A percentile compares a stretch with the other conserved stretches of the same genome.
Evolutionary conservation across 2,329 filamentous ascomycete species (phyloP).

Genomic region (Trichoderma pleuroti): DNA sequence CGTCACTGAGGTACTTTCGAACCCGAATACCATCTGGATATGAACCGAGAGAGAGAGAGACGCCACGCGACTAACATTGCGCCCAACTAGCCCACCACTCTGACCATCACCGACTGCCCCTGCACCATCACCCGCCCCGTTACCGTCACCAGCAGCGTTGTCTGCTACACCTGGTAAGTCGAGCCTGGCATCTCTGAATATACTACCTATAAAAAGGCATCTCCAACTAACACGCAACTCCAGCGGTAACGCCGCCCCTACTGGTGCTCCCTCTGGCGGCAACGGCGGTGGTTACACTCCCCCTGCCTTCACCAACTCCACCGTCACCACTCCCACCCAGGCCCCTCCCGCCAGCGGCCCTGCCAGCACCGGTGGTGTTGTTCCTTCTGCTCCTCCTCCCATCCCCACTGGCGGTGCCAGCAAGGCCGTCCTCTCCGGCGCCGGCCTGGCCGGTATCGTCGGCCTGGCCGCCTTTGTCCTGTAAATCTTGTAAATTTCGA

Average conservation of each 20-base stretch:
- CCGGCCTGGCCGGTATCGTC: constrained; percentile 57
- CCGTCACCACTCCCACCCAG: constrained; percentile 42
- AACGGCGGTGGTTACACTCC: constrained; percentile 31
- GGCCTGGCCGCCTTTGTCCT: constrained; percentile 57
- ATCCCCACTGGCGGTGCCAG: constrained; percentile 54
- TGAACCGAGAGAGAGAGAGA: neutral
- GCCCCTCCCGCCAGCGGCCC: constrained; percentile 24
- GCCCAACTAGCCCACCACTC: constrained; percentile 50
- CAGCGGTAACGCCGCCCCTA: constrained; percentile 35
- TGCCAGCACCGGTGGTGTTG: constrained; percentile 22
- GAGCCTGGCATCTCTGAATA: neutral
- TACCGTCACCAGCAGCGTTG: constrained; percentile 48
- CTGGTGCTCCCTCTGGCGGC: constrained; percentile 24
- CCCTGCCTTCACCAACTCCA: constrained; percentile 25
- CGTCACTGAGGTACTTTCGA: constrained; percentile 55
- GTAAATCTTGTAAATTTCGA: constrained; percentile 46
- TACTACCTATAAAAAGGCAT: too few relatives aligned
- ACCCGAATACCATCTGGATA: neutral
- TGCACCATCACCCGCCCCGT: constrained; percentile 64
- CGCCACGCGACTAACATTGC: neutral
- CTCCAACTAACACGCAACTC: constrained; percentile 21
- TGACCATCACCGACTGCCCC: constrained; percentile 70
- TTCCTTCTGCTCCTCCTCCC: constrained; percentile 30
- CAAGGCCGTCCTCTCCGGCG: constrained; percentile 56
- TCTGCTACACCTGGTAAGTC: constrained; percentile 54